phyloP scores from a whole-genome alignment of 192 early-diverging fungal genomes.

The Irineochytrium annulatum region DNA sequence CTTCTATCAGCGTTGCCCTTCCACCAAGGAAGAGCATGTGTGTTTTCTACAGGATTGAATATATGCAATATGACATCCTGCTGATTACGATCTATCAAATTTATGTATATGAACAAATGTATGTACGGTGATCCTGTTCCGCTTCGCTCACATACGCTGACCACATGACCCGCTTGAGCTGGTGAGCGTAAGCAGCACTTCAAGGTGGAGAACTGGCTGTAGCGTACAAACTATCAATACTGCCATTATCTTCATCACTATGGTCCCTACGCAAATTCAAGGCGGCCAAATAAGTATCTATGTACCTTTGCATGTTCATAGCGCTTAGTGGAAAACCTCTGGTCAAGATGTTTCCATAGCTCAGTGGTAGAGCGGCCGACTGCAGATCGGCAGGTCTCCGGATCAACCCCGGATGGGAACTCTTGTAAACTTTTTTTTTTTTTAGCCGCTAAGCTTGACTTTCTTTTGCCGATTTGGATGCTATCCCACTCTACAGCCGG shows the following conservation, averaged over 20 bases:
- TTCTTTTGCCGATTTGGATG: too few species aligned
- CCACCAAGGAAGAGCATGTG: too few species aligned
- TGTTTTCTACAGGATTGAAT: too few species aligned
- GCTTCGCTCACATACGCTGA: neutral
- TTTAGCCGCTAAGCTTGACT: too few species aligned
- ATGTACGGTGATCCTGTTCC: neutral
- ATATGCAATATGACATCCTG: neutral
- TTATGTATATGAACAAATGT: neutral
- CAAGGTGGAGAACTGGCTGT: neutral
- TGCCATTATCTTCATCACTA: neutral
- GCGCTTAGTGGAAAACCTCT: neutral
- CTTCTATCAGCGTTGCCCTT: too few species aligned
- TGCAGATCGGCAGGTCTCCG: constrained; percentile 66
- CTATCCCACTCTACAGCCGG: too few species aligned
- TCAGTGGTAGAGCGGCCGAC: constrained; percentile 66
- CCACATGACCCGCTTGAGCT: neutral
- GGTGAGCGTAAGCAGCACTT: neutral
- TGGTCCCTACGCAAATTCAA: neutral
- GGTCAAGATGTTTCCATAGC: constrained; percentile 37
- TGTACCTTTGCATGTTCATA: neutral
- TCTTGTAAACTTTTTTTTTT: too few species aligned
- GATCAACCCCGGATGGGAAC: constrained; percentile 62
- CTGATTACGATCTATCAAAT: neutral
- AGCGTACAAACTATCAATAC: neutral
- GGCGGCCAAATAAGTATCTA: neutral